These are phyloP conservation scores for Plasmodium chabaudi DNA, from an alignment of 169 alveolate genomes.

Conservation along the genomic window DNA sequence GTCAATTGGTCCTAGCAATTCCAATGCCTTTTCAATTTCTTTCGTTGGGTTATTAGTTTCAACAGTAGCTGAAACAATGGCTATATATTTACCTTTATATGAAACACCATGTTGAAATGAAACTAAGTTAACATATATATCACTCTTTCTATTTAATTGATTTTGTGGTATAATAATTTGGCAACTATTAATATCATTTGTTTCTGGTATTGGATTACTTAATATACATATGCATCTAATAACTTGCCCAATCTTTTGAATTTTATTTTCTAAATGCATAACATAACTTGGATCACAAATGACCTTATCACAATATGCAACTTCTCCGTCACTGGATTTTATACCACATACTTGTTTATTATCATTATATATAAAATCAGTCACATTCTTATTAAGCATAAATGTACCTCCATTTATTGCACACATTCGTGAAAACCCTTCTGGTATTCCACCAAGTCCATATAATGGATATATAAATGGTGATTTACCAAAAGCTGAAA, in stretches of 20 bases:
- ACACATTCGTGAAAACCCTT: conserved; percentile 96
- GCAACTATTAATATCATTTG: conserved; percentile 94
- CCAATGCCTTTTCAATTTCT: conserved; percentile 95
- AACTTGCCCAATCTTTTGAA: conserved; percentile 84
- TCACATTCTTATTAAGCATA: conserved; percentile 95
- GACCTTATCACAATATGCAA: conserved; percentile 94
- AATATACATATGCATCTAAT: conserved; percentile 95
- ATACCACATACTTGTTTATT: conserved; percentile 95
- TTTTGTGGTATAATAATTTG: conserved; percentile 97
- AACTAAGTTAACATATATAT: conserved; percentile 95
- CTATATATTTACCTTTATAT: conserved; percentile 95
- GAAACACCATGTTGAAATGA: conserved; percentile 95
- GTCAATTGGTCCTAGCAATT: conserved; percentile 93
- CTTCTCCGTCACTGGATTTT: conserved; percentile 91
- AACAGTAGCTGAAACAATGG: conserved; percentile 96
- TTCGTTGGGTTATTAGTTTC: conserved; percentile 95
- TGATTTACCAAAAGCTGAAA: conserved; percentile 96
- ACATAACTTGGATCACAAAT: conserved; percentile 96
- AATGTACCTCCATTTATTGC: conserved; percentile 98
- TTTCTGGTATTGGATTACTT: conserved; percentile 96
- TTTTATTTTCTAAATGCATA: conserved; percentile 81
- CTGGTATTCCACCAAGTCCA: conserved; percentile 99
- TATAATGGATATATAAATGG: conserved; percentile 99
- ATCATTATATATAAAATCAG: conserved; percentile 92
- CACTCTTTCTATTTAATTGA: conserved; percentile 93